Evolutionary conservation across 345 rosid species (phyloP), one percentile per base, ranked within the genome.

Genomic region (Bruguiera parviflora): DNA sequence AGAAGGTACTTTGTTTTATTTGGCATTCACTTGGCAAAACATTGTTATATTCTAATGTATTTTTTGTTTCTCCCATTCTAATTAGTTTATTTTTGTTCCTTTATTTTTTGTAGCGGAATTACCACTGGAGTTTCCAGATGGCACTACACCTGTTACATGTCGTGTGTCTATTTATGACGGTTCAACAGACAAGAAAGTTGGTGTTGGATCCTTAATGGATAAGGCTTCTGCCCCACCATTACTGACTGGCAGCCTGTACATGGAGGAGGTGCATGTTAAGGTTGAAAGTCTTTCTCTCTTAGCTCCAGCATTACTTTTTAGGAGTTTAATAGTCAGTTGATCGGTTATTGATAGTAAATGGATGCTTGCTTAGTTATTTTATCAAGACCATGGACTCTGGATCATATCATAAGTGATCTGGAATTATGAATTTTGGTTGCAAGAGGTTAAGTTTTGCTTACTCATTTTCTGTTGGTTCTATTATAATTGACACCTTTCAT

Each of bases 61-160:
- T 13, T 11, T 43, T 43, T 43, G 3, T 5, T 13, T 59, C 58
- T 68, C 70, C 24, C 53, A 32, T 65, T 74, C 31, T 51, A 19
- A 22, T 52, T 49, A 21, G 29, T 51, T 68, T 72, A 63, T 49
- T 51, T 29, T 49, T 21, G 58, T 22, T 58, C 55, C 67, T 20
- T 67, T 4, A 74, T 61, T 53, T 64, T 53, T 47, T 74, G 69
- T 77, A 95, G 99, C 91, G 79, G 97, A 88, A 79, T 74, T 92
- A 58, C 99, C 99, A 5, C 78, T 92, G 74, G 99, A 95, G 87
- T 92, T 95, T 81, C 96, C 99, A 7, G 96, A 92, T 83, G 99
- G 99, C 43, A 95, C 98, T 20, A 92, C 98, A 25, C 99, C 99
- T 64, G 99, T 95, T 53, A 88, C 99, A 59, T 89, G 97, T 53